Base-by-base conservation (phyloP, 2,329 filamentous ascomycete genomes). In the Emericellopsis atlantica region DNA sequence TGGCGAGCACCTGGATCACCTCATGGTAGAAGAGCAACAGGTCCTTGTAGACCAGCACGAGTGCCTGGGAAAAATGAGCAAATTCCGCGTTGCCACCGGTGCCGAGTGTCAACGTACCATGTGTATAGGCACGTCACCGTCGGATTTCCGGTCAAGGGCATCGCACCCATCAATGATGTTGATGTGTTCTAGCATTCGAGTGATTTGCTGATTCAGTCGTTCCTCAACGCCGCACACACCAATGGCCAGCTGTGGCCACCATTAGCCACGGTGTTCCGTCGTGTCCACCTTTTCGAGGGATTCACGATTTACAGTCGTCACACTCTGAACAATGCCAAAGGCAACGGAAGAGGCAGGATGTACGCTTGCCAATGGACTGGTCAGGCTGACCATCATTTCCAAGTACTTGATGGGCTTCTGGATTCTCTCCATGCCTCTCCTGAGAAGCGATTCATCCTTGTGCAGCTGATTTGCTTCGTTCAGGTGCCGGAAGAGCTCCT, bases 151-250 rank as follows among this genome's bases (percentile, higher is more conserved):
- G 18, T 26, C 10, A 24, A 37, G 18, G 29, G 16, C 21, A 12
- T 41, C 40, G 29, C 35, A 41, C 33, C 37, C 35, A 33, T 38
- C 24, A 15, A 37, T 38, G 35, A 41, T 14, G 12, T 23, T 22
- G 16, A 37, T 38, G 15, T 41, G 34, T 21, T 18, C 35, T n/a
- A 41, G 36, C 34, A 41, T 37, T 15, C 15, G 21, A 5, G 16
- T 16, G 24, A 41, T 38, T 16, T 32, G 29, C 8, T 23, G 21
- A 21, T 26, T 24, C 15, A 41, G 16, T 15, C 40, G 40, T 22
- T 16, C 35, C 12, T 38, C 40, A 14, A 41, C 32, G 4, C 29
- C 35, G 18, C 26, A 38, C 15, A 33, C 40, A 26, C 40, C 40
- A 2, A 38, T 6, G 5, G 40, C 40, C 21, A 38, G 15, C 40